Evolutionary conservation across 768 basidiomycete genomes (phyloP), one percentile per base, ranked within the genome.

Genomic region (Hebeloma cylindrosporum): DNA sequence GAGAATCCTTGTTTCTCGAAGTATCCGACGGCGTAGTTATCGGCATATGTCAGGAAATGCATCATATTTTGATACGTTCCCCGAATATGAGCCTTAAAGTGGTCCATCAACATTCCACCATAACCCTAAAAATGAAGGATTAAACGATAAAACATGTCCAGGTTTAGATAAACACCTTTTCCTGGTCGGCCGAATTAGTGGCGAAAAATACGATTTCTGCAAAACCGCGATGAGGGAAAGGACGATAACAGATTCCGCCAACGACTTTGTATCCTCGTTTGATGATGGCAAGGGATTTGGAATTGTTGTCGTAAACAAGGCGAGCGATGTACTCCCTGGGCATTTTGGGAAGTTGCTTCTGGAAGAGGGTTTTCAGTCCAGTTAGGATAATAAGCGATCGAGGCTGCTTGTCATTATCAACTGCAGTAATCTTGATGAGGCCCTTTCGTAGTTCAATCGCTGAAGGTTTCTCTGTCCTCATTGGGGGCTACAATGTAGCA

Each of bases 1-100:
- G 92, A 89, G 66, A 99, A 99, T 0, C 96, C 96, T 71, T 98
- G 96, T 63, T 98, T 99, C 64, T 93, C 93, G 74, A 99, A 98
- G 67, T 97, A 99, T 3, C 96, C 95, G 28, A 98, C 93, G 13
- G 96, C 96, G 61, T 92, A 99, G 64, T 98, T 98, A 68, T 99
- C 96, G 35, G 96, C 96, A 60, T 98, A 99, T 3, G 96, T 97
- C 25, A 99, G 74, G 68, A 97, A 98, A 65, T 96, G 83, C 78
- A 86, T 83, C 82, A 97, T 90, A 30, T 78, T 78, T 0, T 92
- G 88, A 60, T 93, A 91, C 7, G 83, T 79, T 47, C 77, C 73
- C 50, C 84, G 83, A 52, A 97, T 85, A 65, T 97, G 89, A 33
- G 87, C 85, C 68, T 98, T 98, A 75, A 93, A 92, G 63, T 96